Evolutionary conservation across 345 rosid species (phyloP).

Genomic region (Boechera retrofracta): DNA sequence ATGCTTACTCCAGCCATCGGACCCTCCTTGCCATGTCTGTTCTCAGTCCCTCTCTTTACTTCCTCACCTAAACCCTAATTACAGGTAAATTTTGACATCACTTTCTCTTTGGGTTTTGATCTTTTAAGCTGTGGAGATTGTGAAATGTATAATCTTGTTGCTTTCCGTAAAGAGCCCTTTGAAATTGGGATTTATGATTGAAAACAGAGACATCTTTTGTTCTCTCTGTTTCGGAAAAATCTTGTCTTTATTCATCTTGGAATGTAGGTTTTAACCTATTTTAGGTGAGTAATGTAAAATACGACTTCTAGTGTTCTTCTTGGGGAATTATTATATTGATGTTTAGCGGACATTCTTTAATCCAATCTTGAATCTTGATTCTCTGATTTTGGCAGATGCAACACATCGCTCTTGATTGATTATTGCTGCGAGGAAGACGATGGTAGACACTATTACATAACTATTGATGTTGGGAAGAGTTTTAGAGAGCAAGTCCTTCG

Average conservation of each 20-base stretch:
- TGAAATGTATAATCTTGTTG: conserved; percentile 9
- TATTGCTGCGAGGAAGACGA: conserved; percentile 53
- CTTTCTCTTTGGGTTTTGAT: background rate
- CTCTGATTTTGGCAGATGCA: conserved; percentile 66
- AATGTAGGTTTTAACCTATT: background rate
- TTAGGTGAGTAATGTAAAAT: background rate
- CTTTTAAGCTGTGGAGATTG: conserved; percentile 2
- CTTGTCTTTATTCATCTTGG: background rate
- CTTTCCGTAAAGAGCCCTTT: conserved; percentile 4
- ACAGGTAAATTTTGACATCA: conserved; percentile 56
- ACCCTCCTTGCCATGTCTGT: conserved; percentile 91
- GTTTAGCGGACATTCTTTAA: background rate
- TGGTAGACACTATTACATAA: conserved; percentile 64
- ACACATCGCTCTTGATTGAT: conserved; percentile 91
- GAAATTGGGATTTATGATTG: background rate
- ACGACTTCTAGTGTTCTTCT: background rate
- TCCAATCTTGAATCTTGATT: conserved; percentile 23
- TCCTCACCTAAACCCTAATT: conserved; percentile 81
- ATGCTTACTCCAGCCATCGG: conserved; percentile 90
- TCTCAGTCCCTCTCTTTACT: conserved; percentile 64
- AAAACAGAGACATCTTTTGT: conserved; percentile 2
- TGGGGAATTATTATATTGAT: background rate
- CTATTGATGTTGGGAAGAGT: conserved; percentile 94
- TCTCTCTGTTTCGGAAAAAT: background rate
- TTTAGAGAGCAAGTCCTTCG: conserved; percentile 96